Percentiles rank a stretch among this genome's conserved stretches.
Evolutionary conservation across 108 stramenopile species (phyloP).

Genomic region (Pseudonitzschia multiseries): DNA sequence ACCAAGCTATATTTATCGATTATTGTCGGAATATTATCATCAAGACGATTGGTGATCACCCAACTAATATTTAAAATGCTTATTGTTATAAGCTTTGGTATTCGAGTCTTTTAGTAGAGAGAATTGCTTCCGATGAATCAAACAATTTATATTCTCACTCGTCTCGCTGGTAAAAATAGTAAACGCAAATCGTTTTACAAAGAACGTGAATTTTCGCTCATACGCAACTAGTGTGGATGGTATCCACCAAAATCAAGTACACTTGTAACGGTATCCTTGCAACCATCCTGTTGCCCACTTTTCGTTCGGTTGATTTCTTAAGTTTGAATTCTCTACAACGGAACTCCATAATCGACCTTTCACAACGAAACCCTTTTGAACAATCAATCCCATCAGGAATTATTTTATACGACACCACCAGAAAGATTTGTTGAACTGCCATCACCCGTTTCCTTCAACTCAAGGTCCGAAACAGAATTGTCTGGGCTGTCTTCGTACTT

Average conservation of each 20-base stretch:
- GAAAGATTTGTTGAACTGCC: background rate
- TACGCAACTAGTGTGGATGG: background rate
- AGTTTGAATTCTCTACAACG: no score
- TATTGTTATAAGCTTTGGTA: no score
- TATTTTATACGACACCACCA: background rate
- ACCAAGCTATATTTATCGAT: conserved; percentile 93
- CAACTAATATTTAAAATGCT: conserved; percentile 32
- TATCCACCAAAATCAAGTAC: background rate
- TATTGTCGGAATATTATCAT: conserved; percentile 94
- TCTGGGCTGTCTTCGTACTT: background rate
- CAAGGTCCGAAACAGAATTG: background rate
- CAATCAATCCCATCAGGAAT: background rate
- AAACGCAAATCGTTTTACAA: no score
- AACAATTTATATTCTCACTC: no score
- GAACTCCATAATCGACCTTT: no score
- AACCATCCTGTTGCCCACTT: no score
- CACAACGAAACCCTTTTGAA: background rate
- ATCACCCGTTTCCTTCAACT: background rate
- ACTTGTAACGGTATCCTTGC: no score
- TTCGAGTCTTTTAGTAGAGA: no score
- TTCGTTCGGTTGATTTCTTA: no score
- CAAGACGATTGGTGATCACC: conserved; percentile 87
- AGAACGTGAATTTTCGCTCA: background rate
- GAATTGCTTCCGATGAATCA: no score
- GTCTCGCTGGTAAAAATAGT: no score